Evolutionary conservation across 2,329 filamentous ascomycete genomes (phyloP).

Genomic region (Fusarium tuaranense): DNA sequence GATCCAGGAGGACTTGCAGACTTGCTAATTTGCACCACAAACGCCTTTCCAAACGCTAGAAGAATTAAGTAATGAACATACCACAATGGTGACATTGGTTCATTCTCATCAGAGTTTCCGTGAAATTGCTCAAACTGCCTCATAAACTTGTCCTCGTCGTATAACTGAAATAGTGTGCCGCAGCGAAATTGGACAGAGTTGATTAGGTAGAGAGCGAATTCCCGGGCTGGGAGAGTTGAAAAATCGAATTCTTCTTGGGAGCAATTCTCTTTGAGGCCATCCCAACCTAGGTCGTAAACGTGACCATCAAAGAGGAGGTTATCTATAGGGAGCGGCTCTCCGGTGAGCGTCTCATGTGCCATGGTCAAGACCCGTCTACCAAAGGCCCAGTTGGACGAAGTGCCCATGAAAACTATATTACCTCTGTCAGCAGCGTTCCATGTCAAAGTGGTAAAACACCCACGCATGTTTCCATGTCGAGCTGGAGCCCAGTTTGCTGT

Average conservation of each 20-base stretch:
- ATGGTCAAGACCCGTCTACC: constrained; percentile 8
- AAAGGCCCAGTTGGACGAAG: constrained; percentile 14
- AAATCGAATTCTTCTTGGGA: neutral
- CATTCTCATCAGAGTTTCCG: constrained; percentile 20
- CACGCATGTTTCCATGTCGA: neutral
- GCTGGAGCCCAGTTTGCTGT: neutral
- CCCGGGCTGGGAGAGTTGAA: constrained; percentile 55
- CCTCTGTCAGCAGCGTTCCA: fast-evolving
- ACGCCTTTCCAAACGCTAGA: neutral
- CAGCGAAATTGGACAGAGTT: constrained; percentile 67
- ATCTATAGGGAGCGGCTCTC: neutral
- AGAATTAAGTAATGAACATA: neutral
- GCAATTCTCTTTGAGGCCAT: neutral
- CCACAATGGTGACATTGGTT: neutral
- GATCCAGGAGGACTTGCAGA: neutral
- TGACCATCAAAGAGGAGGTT: constrained; percentile 9
- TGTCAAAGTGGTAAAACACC: neutral
- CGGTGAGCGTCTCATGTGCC: neutral
- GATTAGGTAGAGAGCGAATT: constrained; percentile 64
- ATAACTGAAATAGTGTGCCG: constrained; percentile 62
- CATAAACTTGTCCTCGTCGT: constrained; percentile 64
- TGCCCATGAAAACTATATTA: constrained; percentile 8
- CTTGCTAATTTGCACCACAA: neutral
- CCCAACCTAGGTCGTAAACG: constrained; percentile 8
- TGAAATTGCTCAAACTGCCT: constrained; percentile 37